phyloP scores from a whole-genome alignment of 2,329 filamentous ascomycete genomes.

The Sporothrix phasma region DNA sequence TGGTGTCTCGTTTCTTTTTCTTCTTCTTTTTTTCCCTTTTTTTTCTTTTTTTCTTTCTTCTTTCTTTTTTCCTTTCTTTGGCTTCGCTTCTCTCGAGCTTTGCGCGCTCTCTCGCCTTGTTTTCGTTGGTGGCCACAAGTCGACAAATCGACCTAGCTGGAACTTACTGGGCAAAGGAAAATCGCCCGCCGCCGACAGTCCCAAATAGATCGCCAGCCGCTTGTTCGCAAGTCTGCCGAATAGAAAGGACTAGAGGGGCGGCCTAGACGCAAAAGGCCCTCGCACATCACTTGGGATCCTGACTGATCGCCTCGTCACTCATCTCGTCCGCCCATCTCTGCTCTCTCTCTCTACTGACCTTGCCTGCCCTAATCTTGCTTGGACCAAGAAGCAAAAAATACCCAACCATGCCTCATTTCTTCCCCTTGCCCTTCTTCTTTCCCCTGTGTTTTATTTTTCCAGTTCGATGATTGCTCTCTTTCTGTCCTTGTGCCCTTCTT shows the following conservation, averaged over 20 bases:
- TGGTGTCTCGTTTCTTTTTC: too few species aligned
- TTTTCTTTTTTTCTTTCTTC: too few species aligned
- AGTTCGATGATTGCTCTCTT: not conserved
- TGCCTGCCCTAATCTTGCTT: not conserved
- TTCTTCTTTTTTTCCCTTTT: not conserved
- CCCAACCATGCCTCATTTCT: not conserved
- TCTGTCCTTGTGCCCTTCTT: not conserved
- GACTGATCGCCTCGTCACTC: slow-evolving; percentile 5
- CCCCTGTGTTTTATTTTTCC: not conserved
- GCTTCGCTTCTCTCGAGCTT: not conserved
- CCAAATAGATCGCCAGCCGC: not conserved
- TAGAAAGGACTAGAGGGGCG: not conserved
- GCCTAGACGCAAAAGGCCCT: slow-evolving; percentile 1
- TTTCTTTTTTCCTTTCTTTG: not conserved
- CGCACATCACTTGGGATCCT: slow-evolving; percentile 1
- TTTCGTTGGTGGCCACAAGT: not conserved
- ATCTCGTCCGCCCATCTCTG: not conserved
- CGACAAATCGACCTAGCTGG: not conserved
- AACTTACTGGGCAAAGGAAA: not conserved
- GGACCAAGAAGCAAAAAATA: not conserved
- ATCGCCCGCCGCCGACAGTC: not conserved
- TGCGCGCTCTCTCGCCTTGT: not conserved
- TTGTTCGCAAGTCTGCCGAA: not conserved
- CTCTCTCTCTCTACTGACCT: not conserved
- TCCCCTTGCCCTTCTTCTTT: not conserved